Base-by-base conservation (phyloP, 2,329 filamentous ascomycete species). In the Aureobasidium musti region DNA sequence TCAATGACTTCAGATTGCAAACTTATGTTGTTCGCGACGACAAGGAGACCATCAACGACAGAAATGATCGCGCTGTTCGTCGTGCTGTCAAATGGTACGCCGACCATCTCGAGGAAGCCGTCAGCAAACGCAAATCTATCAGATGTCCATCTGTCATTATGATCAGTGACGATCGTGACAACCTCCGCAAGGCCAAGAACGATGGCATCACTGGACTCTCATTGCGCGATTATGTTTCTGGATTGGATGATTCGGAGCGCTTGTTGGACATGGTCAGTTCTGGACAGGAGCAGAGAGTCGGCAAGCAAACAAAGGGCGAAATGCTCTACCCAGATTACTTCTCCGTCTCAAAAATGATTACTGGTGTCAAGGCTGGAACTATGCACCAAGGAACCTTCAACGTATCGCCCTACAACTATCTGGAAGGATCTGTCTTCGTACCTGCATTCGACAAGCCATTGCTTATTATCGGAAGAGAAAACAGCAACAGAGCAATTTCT, bases 341-440 rank as follows among this genome's bases (percentile, higher is more conserved):
- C 72, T 91, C 89, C 10, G 83, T 95, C 76, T 97, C 94, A 5
- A 96, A 89, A 78, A 90, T 98, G 86, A 92, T 93, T 86, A 99
- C 95, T 5, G 94, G 93, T 0, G 85, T 97, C 66, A 96, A 96
- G 80, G 88, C 87, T 61, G 92, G 93, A 5, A 87, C 92, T 64
- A 81, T 99, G 72, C 95, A 99, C 76, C 94, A 99, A 79, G 95
- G 95, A 7, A 89, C 91, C 28, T 99, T 97, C 81, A 97, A 93
- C 74, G 92, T 98, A 33, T 98, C 95, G 8, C 91, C 92, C 0
- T 99, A 98, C 83, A 99, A 99, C 80, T 99, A 98, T 73, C 83
- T 99, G 13, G 95, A 99, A 77, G 95, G 92, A 1, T 92, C 92
- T 0, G 90, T 98, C 69, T 89, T 94, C 72, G 92, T 96, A 0